Evolutionary conservation across 805 yeast species (phyloP).

Genomic region (Spathaspora arborariae): DNA sequence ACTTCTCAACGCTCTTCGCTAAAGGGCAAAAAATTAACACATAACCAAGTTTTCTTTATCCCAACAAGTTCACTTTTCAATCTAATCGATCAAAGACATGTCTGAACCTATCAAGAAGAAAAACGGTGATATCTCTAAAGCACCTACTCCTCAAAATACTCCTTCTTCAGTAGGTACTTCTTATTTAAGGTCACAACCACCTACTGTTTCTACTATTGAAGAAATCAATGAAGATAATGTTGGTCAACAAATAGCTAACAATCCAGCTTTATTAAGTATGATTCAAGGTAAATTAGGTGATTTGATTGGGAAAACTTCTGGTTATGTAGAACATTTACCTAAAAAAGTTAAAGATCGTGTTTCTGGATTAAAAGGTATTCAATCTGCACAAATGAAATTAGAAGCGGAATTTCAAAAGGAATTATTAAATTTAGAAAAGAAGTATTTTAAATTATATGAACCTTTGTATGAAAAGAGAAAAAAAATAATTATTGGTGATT

Average conservation of each 20-base stretch:
- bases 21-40: neutral
- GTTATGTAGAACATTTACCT: conserved; percentile 79
- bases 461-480: conserved; percentile 76
- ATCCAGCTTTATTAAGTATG: conserved; percentile 80
- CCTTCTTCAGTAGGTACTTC: conserved; percentile 84
- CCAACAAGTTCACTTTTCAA: neutral
- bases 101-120: conserved; percentile 80
- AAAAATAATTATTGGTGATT: conserved; percentile 64
- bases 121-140: conserved; percentile 73
- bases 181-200: conserved; percentile 60
- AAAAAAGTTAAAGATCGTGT: conserved; percentile 70
- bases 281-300: conserved; percentile 86
- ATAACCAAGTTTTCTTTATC: neutral
- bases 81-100: conserved; percentile 40
- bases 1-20: conserved; percentile 1
- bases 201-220: conserved; percentile 58
- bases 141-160: conserved; percentile 98
- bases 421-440: conserved; percentile 79
- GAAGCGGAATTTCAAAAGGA: conserved; percentile 93
- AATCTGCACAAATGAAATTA: conserved; percentile 71
- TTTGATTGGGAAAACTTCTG: conserved; percentile 81
- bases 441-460: conserved; percentile 64
- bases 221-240: conserved; percentile 52
- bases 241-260: conserved; percentile 55
- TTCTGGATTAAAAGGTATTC: conserved; percentile 76